A percentile compares a stretch with the other conserved stretches of the same genome.
These are phyloP conservation scores for Trypethelium eluteriae DNA, from an alignment of 495 filamentous ascomycete genomes.

Conservation along the genomic window DNA sequence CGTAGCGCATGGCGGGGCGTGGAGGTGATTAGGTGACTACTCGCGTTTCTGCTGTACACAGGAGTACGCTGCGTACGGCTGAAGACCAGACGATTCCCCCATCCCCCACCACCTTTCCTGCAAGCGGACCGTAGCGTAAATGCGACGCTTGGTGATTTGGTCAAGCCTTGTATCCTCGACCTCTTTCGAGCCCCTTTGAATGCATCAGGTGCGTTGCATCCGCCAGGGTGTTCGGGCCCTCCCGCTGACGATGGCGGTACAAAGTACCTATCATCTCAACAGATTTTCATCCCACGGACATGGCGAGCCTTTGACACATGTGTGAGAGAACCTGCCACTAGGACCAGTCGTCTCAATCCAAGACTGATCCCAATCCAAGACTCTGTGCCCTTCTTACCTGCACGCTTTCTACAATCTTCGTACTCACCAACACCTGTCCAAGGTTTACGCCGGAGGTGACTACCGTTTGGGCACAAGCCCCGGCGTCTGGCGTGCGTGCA, in stretches of 20 bases:
- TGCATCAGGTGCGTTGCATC: not conserved
- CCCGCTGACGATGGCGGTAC: not conserved
- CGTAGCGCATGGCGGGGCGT: not conserved
- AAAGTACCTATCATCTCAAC: not conserved
- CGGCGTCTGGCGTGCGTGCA: not conserved
- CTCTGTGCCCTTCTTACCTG: not conserved
- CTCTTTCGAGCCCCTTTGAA: not conserved
- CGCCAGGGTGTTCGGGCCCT: not conserved
- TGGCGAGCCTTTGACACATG: not conserved
- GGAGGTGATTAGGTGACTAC: not conserved
- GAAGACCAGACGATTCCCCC: not conserved
- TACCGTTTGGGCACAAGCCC: not conserved
- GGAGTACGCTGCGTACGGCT: not conserved
- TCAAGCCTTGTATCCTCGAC: not conserved
- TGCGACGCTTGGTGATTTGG: not conserved
- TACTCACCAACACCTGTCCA: not conserved
- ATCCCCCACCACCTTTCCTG: too few relatives aligned
- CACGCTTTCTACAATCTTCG: not conserved
- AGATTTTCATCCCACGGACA: not conserved
- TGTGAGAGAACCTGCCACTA: not conserved
- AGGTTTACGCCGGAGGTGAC: slow-evolving; percentile 2
- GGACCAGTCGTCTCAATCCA: not conserved
- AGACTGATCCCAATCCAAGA: not conserved
- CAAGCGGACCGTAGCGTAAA: too few relatives aligned
- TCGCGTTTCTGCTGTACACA: too few relatives aligned